These are phyloP conservation scores for Salvia hispanica DNA, from an alignment of 257 asterid genomes.

Conservation along the genomic window DNA sequence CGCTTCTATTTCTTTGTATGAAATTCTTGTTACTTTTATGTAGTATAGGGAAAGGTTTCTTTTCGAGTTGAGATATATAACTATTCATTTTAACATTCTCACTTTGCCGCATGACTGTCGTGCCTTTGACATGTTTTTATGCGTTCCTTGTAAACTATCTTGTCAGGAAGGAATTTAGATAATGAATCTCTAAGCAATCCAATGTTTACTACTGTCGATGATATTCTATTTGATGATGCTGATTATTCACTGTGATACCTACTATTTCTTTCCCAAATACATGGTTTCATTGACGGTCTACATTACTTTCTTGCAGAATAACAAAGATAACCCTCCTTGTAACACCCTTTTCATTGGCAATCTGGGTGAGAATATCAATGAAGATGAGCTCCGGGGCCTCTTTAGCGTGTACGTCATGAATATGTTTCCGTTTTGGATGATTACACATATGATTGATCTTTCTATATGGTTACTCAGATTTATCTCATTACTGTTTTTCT, in stretches of 20 bases:
- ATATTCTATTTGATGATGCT: not conserved
- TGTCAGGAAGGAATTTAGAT: not conserved
- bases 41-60: not conserved
- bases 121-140: not conserved
- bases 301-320: conserved; percentile 59
- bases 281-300: conserved; percentile 18
- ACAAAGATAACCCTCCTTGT: conserved; percentile 97
- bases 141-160: not conserved
- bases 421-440: conserved; percentile 21
- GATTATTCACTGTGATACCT: not conserved
- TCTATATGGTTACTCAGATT: conserved; percentile 6
- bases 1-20: not conserved
- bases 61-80: not conserved
- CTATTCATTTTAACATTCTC: not conserved
- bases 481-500: conserved; percentile 19
- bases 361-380: conserved; percentile 92
- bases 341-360: conserved; percentile 98
- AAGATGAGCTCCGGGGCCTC: conserved; percentile 92
- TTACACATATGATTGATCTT: not conserved
- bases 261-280: not conserved
- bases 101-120: not conserved
- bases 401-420: conserved; percentile 61
- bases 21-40: conserved; percentile 22
- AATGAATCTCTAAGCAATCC: not conserved
- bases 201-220: not conserved